Percentiles rank a stretch among this genome's conserved stretches.
phyloP scores from a whole-genome alignment of 2,329 filamentous ascomycete species.

The Spiromastix sp. region DNA sequence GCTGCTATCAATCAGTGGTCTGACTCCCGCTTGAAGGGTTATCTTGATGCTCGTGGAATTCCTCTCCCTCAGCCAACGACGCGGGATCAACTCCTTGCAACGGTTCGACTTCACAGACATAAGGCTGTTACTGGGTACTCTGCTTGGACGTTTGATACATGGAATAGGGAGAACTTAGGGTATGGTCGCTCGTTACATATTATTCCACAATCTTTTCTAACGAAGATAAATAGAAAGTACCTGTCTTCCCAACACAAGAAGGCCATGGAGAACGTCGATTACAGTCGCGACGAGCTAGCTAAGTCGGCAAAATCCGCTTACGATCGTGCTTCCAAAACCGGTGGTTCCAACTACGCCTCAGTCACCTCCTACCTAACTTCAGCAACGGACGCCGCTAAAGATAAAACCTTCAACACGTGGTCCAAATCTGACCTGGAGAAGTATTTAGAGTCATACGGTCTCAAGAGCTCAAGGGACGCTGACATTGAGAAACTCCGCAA shows the following conservation, averaged over 20 bases:
- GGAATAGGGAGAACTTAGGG: slow-evolving; percentile 61
- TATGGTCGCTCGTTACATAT: slow-evolving; percentile 19
- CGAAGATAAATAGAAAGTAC: slow-evolving; percentile 34
- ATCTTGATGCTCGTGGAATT: slow-evolving; percentile 65
- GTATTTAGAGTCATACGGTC: slow-evolving; percentile 69
- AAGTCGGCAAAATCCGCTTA: slow-evolving; percentile 42
- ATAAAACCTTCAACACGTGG: slow-evolving; percentile 62
- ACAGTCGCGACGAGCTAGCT: slow-evolving; percentile 63
- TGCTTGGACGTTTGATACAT: slow-evolving; percentile 72
- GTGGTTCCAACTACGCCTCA: slow-evolving; percentile 45
- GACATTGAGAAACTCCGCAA: slow-evolving; percentile 60
- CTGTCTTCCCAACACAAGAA: slow-evolving; percentile 40
- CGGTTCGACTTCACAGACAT: slow-evolving; percentile 63
- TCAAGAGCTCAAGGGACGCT: slow-evolving; percentile 57
- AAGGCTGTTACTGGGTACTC: slow-evolving; percentile 58
- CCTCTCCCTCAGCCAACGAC: slow-evolving; percentile 63
- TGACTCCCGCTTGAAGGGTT: slow-evolving; percentile 66
- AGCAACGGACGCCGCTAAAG: slow-evolving; percentile 56
- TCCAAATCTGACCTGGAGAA: slow-evolving; percentile 60
- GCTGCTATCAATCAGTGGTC: slow-evolving; percentile 55
- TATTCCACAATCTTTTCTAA: slow-evolving; percentile 24
- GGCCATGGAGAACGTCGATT: slow-evolving; percentile 51
- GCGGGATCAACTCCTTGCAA: slow-evolving; percentile 61
- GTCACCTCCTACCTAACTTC: slow-evolving; percentile 60
- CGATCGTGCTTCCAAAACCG: slow-evolving; percentile 36